Evolutionary conservation across 1,139 yeast genomes (phyloP).

Genomic region (Kurtzmaniella natalensis): DNA sequence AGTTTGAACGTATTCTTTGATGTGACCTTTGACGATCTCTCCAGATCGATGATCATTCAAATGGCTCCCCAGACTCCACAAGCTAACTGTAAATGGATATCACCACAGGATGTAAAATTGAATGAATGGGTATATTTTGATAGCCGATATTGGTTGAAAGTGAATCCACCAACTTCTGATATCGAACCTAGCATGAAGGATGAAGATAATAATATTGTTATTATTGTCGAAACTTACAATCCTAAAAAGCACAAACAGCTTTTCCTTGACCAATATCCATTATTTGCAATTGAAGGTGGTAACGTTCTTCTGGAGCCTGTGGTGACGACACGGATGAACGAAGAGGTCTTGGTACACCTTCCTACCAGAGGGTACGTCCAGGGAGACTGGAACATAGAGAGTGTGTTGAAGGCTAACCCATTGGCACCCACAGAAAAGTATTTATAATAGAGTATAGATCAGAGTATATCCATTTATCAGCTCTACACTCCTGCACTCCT

Average conservation of each 20-base stretch:
- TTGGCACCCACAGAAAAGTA: no score
- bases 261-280: not conserved
- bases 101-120: not conserved
- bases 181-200: not conserved
- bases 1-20: slow-evolving; percentile 3
- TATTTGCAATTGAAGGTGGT: not conserved
- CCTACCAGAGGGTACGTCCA: slow-evolving; percentile 4
- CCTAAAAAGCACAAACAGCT: not conserved
- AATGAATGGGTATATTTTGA: slow-evolving; percentile 6
- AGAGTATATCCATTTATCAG: no score
- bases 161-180: not conserved
- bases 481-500: no score
- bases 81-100: not conserved
- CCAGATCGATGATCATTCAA: slow-evolving; percentile 3
- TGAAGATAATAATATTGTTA: no score
- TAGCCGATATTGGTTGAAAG: slow-evolving; percentile 5
- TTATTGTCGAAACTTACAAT: no score
- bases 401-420: no score
- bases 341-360: slow-evolving; percentile 1
- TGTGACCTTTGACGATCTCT: slow-evolving; percentile 6
- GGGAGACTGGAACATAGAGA: no score
- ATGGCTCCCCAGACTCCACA: slow-evolving; percentile 1
- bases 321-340: not conserved
- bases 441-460: no score
- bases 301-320: slow-evolving; percentile 3